Percentiles rank a stretch among this genome's conserved stretches.
Evolutionary conservation across 345 rosid species (phyloP).

Genomic region (Heritiera littoralis): DNA sequence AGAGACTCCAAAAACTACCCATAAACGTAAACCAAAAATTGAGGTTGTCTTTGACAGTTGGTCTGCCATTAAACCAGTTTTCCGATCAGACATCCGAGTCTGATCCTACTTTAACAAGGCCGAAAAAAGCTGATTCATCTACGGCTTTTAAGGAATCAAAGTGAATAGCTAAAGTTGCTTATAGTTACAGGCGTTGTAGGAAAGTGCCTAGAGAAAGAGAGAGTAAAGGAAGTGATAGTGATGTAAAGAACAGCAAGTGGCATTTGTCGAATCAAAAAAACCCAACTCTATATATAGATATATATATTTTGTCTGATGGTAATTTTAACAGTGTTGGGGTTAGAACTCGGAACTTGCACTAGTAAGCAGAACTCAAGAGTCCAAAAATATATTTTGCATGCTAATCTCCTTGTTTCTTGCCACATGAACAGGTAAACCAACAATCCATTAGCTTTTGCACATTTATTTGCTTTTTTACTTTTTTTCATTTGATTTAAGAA

Average conservation of each 20-base stretch:
- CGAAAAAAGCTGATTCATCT: not conserved
- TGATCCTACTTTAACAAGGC: not conserved
- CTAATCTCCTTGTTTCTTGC: not conserved
- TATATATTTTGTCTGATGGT: too few relatives aligned
- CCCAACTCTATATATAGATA: not conserved
- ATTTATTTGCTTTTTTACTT: not conserved
- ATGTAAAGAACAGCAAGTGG: conserved; percentile 6
- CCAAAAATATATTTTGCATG: not conserved
- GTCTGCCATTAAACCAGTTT: conserved; percentile 39
- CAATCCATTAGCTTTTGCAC: not conserved
- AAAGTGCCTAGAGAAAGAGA: not conserved
- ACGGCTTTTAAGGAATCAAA: not conserved
- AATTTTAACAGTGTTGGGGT: too few relatives aligned
- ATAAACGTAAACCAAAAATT: conserved; percentile 70
- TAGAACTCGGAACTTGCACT: too few relatives aligned
- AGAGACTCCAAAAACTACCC: conserved; percentile 79
- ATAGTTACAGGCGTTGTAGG: not conserved
- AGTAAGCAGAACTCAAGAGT: too few relatives aligned
- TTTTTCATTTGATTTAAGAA: too few relatives aligned
- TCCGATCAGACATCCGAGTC: conserved; percentile 16
- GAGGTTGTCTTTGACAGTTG: conserved; percentile 69
- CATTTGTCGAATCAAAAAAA: not conserved
- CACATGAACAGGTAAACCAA: not conserved
- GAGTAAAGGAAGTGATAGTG: not conserved
- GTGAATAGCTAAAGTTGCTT: not conserved